phyloP scores from a whole-genome alignment of 495 filamentous ascomycete species.

The Amorphotheca resinae region DNA sequence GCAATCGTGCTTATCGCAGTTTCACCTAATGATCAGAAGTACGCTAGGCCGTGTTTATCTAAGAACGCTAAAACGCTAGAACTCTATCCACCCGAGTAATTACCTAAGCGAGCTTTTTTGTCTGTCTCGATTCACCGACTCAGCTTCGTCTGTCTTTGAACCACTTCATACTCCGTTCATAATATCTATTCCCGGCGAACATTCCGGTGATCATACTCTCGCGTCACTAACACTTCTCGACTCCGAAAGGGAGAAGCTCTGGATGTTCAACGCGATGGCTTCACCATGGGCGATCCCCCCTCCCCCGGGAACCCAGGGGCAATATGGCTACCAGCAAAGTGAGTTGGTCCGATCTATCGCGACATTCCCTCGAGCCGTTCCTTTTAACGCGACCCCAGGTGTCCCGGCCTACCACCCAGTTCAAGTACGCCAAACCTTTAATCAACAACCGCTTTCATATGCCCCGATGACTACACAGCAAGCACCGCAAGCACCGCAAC shows the following conservation, averaged over 20 bases:
- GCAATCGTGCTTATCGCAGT: not conserved
- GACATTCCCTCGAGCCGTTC: not conserved
- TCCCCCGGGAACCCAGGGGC: constrained; percentile 15
- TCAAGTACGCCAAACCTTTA: constrained; percentile 25
- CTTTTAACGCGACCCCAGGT: constrained; percentile 12
- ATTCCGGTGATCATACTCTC: constrained; percentile 2
- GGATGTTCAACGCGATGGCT: constrained; percentile 16
- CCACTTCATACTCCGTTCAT: no score
- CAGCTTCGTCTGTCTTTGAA: no score
- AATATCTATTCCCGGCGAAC: constrained; percentile 4
- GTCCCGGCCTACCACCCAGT: constrained; percentile 39
- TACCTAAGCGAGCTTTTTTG: constrained; percentile 5
- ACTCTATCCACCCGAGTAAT: no score
- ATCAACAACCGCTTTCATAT: constrained; percentile 25
- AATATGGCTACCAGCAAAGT: constrained; percentile 17
- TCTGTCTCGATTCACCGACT: no score
- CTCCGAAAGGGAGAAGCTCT: constrained; percentile 8
- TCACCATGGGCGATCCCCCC: constrained; percentile 18
- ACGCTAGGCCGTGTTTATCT: not conserved
- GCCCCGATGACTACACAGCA: constrained; percentile 30
- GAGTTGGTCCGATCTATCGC: constrained; percentile 10
- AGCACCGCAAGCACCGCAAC: constrained; percentile 11
- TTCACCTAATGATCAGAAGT: not conserved
- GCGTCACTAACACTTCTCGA: constrained; percentile 15
- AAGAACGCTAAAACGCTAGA: constrained; percentile 1